Percentiles rank a stretch among this genome's conserved stretches.
phyloP scores from a whole-genome alignment of 352 stramenopile genomes.

The Pilasporangium apinafurcum region DNA sequence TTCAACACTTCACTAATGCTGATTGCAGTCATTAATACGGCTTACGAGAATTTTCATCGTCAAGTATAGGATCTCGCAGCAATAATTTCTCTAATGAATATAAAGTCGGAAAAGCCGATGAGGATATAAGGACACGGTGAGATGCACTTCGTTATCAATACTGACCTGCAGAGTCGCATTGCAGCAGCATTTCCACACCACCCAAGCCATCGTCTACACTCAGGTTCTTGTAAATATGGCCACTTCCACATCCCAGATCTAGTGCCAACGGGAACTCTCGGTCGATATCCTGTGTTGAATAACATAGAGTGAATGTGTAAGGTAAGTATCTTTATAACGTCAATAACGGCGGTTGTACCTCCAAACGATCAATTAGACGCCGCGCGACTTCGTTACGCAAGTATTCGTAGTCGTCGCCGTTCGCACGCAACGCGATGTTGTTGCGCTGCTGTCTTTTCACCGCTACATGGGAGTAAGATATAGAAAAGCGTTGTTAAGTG shows the following conservation, averaged over 20 bases:
- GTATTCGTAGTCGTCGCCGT: slow-evolving; percentile 79
- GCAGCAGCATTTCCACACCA: slow-evolving; percentile 68
- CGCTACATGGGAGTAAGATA: slow-evolving; percentile 10
- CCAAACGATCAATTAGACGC: slow-evolving; percentile 73
- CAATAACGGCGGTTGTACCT: slow-evolving; percentile 18
- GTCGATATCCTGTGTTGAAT: slow-evolving; percentile 56
- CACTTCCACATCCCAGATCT: slow-evolving; percentile 73
- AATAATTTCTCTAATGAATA: slow-evolving; percentile 48
- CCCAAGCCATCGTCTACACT: slow-evolving; percentile 62
- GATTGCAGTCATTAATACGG: no score
- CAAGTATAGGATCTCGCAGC: slow-evolving; percentile 35
- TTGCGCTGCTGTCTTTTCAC: slow-evolving; percentile 80
- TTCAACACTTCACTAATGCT: neutral
- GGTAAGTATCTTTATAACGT: no score
- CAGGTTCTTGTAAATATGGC: slow-evolving; percentile 81
- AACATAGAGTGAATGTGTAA: neutral
- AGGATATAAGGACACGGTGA: no score
- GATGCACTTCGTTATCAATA: neutral
- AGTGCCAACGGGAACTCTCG: slow-evolving; percentile 74
- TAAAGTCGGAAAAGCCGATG: neutral
- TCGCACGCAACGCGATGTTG: slow-evolving; percentile 51
- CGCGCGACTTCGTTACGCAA: slow-evolving; percentile 81
- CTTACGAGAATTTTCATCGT: slow-evolving; percentile 4
- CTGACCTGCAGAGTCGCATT: slow-evolving; percentile 67
- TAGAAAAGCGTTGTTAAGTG: no score